These are phyloP conservation scores for Boletales sp. DNA, from an alignment of 768 basidiomycete genomes.

Conservation along the genomic window DNA sequence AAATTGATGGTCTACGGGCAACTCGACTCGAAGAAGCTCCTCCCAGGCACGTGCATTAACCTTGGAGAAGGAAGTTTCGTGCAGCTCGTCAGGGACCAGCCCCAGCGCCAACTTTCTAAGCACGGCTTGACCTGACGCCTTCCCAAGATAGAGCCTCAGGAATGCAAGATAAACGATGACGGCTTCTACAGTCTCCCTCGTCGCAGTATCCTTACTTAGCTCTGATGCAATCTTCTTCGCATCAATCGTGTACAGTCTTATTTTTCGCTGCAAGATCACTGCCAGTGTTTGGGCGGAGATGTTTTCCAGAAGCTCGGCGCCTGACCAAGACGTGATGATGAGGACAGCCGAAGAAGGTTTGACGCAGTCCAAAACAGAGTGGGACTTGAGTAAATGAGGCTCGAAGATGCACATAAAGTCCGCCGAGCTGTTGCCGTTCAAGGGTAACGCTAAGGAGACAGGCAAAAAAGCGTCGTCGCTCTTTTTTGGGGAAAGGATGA, in stretches of 20 bases:
- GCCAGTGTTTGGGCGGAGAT: constrained; percentile 48
- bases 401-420: constrained; percentile 79
- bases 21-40: constrained; percentile 54
- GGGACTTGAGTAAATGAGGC: constrained; percentile 71
- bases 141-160: constrained; percentile 77
- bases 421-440: constrained; percentile 49
- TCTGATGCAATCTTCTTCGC: constrained; percentile 47
- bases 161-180: constrained; percentile 75
- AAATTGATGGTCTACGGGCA: constrained; percentile 28
- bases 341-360: constrained; percentile 69
- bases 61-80: constrained; percentile 42
- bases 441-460: constrained; percentile 52
- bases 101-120: constrained; percentile 50
- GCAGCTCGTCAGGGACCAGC: constrained; percentile 43
- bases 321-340: constrained; percentile 70
- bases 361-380: constrained; percentile 65
- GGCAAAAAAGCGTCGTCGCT: constrained; percentile 42
- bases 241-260: constrained; percentile 61
- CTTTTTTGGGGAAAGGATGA: constrained; percentile 57
- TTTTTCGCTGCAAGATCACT: constrained; percentile 44
- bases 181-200: constrained; percentile 45
- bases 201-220: constrained; percentile 23
- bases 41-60: constrained; percentile 63
- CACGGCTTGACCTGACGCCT: constrained; percentile 49
- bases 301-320: constrained; percentile 68